Evolutionary conservation across 306 rosid genomes (phyloP).

Genomic region (Vicia sativa): DNA sequence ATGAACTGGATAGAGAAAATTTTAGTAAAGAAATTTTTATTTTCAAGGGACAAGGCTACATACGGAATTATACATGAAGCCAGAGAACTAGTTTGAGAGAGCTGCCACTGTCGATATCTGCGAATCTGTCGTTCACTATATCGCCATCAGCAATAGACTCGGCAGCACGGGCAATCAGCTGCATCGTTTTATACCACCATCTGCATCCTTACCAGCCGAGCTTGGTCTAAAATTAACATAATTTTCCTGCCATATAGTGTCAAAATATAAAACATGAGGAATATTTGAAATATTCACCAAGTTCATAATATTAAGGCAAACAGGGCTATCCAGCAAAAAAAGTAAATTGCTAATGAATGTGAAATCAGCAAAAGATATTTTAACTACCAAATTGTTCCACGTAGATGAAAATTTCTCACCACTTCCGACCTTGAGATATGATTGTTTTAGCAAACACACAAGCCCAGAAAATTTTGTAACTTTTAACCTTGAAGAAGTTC

Average conservation of each 20-base stretch:
- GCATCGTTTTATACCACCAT: conserved; percentile 83
- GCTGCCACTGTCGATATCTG: conserved; percentile 97
- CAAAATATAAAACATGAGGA: conserved; percentile 27
- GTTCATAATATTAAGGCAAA: conserved; percentile 3
- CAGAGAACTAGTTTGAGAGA: conserved; percentile 77
- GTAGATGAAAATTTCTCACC: neutral
- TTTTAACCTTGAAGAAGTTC: conserved; percentile 18
- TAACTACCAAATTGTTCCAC: conserved; percentile 25
- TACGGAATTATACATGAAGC: conserved; percentile 93
- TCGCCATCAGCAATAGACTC: conserved; percentile 95
- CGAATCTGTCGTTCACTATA: conserved; percentile 88
- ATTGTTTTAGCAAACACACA: conserved; percentile 14
- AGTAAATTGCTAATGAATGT: conserved; percentile 15
- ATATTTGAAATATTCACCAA: conserved; percentile 10
- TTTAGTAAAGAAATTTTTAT: conserved; percentile 3
- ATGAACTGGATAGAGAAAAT: conserved; percentile 29
- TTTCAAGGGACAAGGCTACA: conserved; percentile 47
- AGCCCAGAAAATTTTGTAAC: conserved; percentile 10
- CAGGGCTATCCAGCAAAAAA: conserved; percentile 1
- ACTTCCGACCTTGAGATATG: conserved; percentile 3
- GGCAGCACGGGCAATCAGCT: conserved; percentile 81
- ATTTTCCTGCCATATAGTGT: conserved; percentile 74
- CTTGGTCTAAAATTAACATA: conserved; percentile 87
- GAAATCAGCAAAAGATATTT: conserved; percentile 20
- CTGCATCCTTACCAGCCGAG: conserved; percentile 68